Base-by-base conservation (phyloP, 2,329 filamentous ascomycete genomes). In the Graphilbum fragrans region DNA sequence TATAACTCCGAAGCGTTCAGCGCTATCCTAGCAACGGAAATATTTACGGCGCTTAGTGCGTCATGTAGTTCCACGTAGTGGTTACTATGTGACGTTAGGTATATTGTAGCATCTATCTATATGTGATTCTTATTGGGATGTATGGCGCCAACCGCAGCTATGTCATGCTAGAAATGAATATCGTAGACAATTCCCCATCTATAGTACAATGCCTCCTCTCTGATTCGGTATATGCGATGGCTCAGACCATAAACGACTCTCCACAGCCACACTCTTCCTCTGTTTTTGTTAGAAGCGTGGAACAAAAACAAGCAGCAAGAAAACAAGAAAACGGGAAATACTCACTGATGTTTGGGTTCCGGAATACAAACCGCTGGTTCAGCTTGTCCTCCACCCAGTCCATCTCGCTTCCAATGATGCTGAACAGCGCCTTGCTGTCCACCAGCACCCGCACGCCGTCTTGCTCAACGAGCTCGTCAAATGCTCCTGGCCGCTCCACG, bases 401-500 rank as follows among this genome's bases (percentile, higher is more conserved):
- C 92, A 98, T 98, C 65, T 96, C 90, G 56, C 84, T 94, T 5
- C 92, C 92, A 53, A 98, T 95, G 41, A 98, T 96, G 61, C 90
- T 96, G 59, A 98, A 88, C 38, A 98, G 66, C 34, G 92, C 92
- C 67, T 95, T 96, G 70, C 86, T 94, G 61, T 98, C 92, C 43
- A 98, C 92, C 58, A 96, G 61, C 27, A 98, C 90, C 63, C 85
- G 90, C 43, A 98, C 90, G 0, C 90, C 92, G 54, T 96, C 92
- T 59, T 98, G 92, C 57, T 93, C 88, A 1, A 98, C 86, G 39
- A 80, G 72, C 61, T 98, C 92, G 54, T 98, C 92, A 53, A 96
- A 90, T 31, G 74, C 69, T 4, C 80, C 86, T 0, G 90, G 75
- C 68, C 88, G 88, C 53, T 96, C 88, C 38, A 96, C 90, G 53